Evolutionary conservation across 352 stramenopile genomes (phyloP).

Genomic region (Pythium sukuiense): DNA sequence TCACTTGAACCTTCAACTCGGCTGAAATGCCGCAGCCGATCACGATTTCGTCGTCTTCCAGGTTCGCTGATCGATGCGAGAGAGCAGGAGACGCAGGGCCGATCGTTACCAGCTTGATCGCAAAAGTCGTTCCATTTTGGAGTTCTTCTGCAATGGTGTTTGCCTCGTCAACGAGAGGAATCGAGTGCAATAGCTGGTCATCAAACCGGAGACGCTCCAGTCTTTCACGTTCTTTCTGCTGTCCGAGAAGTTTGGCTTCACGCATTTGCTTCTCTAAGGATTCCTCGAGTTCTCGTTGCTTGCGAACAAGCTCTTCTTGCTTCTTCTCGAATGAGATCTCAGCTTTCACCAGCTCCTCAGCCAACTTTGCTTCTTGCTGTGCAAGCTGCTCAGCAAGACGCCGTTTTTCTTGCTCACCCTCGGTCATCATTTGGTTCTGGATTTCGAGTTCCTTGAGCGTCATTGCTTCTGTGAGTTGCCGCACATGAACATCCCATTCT

Average conservation of each 20-base stretch:
- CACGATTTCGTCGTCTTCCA: slow-evolving; percentile 58
- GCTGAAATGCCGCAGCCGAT: slow-evolving; percentile 56
- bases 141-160: slow-evolving; percentile 87
- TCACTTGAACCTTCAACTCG: slow-evolving; percentile 76
- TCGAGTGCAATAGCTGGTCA: slow-evolving; percentile 71
- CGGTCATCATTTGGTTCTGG: slow-evolving; percentile 68
- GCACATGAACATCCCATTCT: slow-evolving; percentile 73
- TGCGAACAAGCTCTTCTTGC: slow-evolving; percentile 61
- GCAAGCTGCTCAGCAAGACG: slow-evolving; percentile 72
- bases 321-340: slow-evolving; percentile 80
- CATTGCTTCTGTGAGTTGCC: slow-evolving; percentile 74
- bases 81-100: slow-evolving; percentile 33
- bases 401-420: slow-evolving; percentile 75
- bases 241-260: slow-evolving; percentile 61
- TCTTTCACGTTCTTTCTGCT: slow-evolving; percentile 77
- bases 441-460: slow-evolving; percentile 68
- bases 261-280: slow-evolving; percentile 82
- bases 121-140: slow-evolving; percentile 62
- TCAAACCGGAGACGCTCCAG: slow-evolving; percentile 73
- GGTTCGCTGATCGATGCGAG: slow-evolving; percentile 18
- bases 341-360: slow-evolving; percentile 73
- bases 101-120: slow-evolving; percentile 62
- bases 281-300: slow-evolving; percentile 65
- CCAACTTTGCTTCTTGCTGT: slow-evolving; percentile 72
- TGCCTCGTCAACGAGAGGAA: slow-evolving; percentile 83